Evolutionary conservation across 371 early-diverging fungal genomes (phyloP).

Genomic region (Rhizopus sp.): DNA sequence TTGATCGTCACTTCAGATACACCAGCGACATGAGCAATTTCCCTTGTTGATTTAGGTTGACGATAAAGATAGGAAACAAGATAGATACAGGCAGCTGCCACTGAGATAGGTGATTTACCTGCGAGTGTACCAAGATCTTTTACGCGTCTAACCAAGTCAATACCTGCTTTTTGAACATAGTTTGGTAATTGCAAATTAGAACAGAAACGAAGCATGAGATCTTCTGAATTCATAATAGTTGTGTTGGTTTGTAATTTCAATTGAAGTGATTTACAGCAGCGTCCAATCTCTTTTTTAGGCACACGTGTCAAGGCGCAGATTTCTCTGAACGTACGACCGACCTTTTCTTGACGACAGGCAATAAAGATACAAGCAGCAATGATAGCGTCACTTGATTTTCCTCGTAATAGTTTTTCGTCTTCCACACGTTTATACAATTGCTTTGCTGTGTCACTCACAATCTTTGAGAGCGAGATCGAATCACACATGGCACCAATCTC

Average conservation of each 20-base stretch:
- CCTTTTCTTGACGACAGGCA: slow-evolving; percentile 93
- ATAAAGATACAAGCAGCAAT: slow-evolving; percentile 98
- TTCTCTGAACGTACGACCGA: slow-evolving; percentile 97
- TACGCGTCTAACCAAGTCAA: slow-evolving; percentile 72
- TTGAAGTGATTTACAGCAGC: slow-evolving; percentile 82
- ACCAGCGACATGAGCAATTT: slow-evolving; percentile 84
- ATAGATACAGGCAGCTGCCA: slow-evolving; percentile 92
- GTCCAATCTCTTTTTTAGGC: slow-evolving; percentile 89
- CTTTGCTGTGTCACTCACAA: slow-evolving; percentile 93
- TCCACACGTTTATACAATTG: slow-evolving; percentile 90
- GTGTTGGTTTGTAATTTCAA: slow-evolving; percentile 65
- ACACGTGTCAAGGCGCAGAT: slow-evolving; percentile 95
- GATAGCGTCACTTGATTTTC: slow-evolving; percentile 90
- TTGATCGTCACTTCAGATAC: slow-evolving; percentile 92
- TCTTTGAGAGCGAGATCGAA: slow-evolving; percentile 82
- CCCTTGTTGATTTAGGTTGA: slow-evolving; percentile 66
- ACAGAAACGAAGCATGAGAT: slow-evolving; percentile 88
- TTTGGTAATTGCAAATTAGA: slow-evolving; percentile 74
- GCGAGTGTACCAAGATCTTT: slow-evolving; percentile 81
- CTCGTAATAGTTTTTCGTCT: slow-evolving; percentile 87
- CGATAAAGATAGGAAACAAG: slow-evolving; percentile 77
- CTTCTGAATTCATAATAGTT: slow-evolving; percentile 72
- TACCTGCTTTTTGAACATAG: slow-evolving; percentile 74
- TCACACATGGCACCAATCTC: slow-evolving; percentile 94
- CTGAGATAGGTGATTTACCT: slow-evolving; percentile 89